Conservation (phyloP, 257 asterid species). For the Cynanchum wilfordii region DNA sequence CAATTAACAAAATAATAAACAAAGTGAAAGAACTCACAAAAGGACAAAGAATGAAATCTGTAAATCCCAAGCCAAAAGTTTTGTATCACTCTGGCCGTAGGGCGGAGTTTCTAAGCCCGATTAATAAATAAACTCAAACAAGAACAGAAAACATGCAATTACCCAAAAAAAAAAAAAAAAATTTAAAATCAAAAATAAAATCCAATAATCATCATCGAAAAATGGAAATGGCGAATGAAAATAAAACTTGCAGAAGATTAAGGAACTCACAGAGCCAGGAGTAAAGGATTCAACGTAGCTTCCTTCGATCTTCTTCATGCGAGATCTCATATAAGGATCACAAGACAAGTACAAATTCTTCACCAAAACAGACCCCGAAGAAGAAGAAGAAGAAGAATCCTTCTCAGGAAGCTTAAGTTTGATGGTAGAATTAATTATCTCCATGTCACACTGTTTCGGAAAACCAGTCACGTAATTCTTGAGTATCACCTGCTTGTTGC, state of each 20-base stretch:
- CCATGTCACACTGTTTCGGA: slow-evolving; percentile 32
- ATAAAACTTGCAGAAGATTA: background rate
- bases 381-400: no score
- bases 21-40: no score
- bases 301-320: slow-evolving; percentile 23
- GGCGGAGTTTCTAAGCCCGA: no score
- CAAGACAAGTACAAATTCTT: slow-evolving; percentile 50
- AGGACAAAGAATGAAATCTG: no score
- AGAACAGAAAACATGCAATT: no score
- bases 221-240: no score
- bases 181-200: no score
- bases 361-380: slow-evolving; percentile 32
- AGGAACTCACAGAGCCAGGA: slow-evolving; percentile 26
- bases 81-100: no score
- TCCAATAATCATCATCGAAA: background rate
- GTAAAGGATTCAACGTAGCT: slow-evolving; percentile 31
- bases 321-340: slow-evolving; percentile 35
- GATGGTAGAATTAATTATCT: slow-evolving; percentile 8
- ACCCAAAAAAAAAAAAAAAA: no score
- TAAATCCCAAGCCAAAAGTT: no score
- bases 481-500: slow-evolving; percentile 30
- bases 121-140: no score
- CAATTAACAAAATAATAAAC: no score
- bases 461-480: slow-evolving; percentile 28
- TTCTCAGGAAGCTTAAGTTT: slow-evolving; percentile 30